These are phyloP conservation scores for Suillus plorans DNA, from an alignment of 768 basidiomycete species.

Conservation along the genomic window DNA sequence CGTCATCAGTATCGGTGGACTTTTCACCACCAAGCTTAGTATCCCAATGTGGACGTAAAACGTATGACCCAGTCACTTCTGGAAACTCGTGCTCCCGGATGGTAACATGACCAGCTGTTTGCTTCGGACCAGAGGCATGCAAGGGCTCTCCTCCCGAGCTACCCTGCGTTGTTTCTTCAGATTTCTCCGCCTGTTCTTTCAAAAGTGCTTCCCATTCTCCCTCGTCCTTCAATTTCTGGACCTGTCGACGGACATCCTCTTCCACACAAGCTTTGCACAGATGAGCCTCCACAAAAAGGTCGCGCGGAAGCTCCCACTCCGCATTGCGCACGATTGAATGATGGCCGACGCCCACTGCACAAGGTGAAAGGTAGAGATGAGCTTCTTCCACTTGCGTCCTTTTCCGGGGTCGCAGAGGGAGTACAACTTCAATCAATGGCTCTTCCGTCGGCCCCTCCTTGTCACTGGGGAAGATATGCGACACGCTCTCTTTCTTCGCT, in stretches of 20 bases:
- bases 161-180: background rate
- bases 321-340: constrained; percentile 54
- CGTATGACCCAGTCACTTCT: background rate
- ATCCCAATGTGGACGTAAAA: background rate
- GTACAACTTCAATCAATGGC: constrained; percentile 29
- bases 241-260: constrained; percentile 26
- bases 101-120: background rate
- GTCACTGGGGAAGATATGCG: constrained; percentile 20
- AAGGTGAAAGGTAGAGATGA: constrained; percentile 50
- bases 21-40: no score
- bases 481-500: constrained; percentile 18
- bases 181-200: background rate
- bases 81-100: background rate
- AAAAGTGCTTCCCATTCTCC: constrained; percentile 19
- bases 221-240: constrained; percentile 18
- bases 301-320: constrained; percentile 52
- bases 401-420: constrained; percentile 25
- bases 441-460: constrained; percentile 22
- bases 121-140: background rate
- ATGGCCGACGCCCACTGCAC: constrained; percentile 42
- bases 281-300: constrained; percentile 32
- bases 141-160: background rate
- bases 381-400: constrained; percentile 33
- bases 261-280: constrained; percentile 41
- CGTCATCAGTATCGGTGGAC: background rate